A percentile compares a stretch with the other conserved stretches of the same genome.
These are phyloP conservation scores for Caloboletus inedulis DNA, from an alignment of 1,284 basidiomycete species.

Conservation along the genomic window DNA sequence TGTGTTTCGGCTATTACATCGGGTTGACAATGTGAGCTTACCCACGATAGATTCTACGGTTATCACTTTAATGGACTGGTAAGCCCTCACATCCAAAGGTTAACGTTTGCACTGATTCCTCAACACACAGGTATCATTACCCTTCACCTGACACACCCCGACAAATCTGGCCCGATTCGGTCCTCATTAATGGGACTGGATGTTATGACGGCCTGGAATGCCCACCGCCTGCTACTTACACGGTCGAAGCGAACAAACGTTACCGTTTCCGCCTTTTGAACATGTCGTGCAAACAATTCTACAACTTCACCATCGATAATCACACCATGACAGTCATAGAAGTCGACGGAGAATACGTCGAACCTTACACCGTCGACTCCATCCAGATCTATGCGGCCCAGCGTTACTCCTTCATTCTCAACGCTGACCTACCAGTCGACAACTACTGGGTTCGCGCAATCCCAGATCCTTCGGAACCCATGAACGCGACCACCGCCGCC, in stretches of 20 bases:
- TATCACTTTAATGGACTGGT: constrained; percentile 39
- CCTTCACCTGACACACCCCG: constrained; percentile 12
- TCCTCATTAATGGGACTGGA: constrained; percentile 49
- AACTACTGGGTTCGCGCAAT: constrained; percentile 31
- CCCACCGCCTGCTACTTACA: constrained; percentile 31
- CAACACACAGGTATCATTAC: constrained; percentile 33
- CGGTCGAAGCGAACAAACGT: constrained; percentile 21
- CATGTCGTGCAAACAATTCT: constrained; percentile 39
- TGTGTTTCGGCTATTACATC: background rate
- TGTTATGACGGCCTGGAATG: constrained; percentile 31
- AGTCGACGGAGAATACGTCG: constrained; percentile 36
- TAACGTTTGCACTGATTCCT: background rate
- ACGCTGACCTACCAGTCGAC: constrained; percentile 29
- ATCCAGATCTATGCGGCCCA: constrained; percentile 33
- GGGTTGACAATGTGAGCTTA: background rate
- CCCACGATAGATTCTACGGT: constrained; percentile 31
- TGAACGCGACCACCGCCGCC: constrained; percentile 23
- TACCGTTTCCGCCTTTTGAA: constrained; percentile 42
- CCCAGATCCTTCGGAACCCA: constrained; percentile 3
- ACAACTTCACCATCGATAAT: constrained; percentile 38
- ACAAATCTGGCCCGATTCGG: constrained; percentile 33
- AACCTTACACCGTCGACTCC: constrained; percentile 32
- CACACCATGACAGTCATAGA: constrained; percentile 39
- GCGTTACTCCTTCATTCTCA: constrained; percentile 37
- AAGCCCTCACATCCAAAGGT: constrained; percentile 1